These are phyloP conservation scores for Fusarium sp. DNA, from an alignment of 2,329 filamentous ascomycete genomes.

Conservation along the genomic window DNA sequence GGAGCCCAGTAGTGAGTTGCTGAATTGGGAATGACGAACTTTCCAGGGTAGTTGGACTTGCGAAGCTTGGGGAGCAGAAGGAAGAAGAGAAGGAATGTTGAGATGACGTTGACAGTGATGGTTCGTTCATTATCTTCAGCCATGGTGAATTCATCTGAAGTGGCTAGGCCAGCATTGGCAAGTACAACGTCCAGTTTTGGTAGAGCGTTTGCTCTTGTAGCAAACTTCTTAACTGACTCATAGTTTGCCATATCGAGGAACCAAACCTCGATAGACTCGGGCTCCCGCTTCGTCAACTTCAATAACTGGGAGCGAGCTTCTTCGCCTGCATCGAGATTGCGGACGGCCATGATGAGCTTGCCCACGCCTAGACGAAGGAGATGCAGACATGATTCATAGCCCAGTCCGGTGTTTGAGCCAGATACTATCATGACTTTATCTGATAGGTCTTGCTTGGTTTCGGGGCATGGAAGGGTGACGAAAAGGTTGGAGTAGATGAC, in stretches of 20 bases:
- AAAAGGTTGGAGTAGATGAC: conserved; percentile 36
- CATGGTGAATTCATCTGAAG: conserved; percentile 45
- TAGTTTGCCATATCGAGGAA: conserved; percentile 60
- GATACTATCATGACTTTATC: conserved; percentile 53
- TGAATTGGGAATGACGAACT: conserved; percentile 40
- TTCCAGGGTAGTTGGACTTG: conserved; percentile 35
- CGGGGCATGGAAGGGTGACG: conserved; percentile 39
- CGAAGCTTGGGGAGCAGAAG: conserved; percentile 40
- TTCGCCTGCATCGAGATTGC: conserved; percentile 54
- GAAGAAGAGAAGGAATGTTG: conserved; percentile 38
- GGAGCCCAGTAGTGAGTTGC: conserved; percentile 44
- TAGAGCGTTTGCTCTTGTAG: conserved; percentile 42
- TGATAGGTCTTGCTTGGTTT: conserved; percentile 33
- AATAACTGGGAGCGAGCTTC: conserved; percentile 52
- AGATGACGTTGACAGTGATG: conserved; percentile 51
- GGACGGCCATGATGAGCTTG: conserved; percentile 53
- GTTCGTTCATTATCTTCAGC: conserved; percentile 61
- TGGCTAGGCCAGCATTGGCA: conserved; percentile 57
- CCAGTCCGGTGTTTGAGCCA: conserved; percentile 55
- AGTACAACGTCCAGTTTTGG: conserved; percentile 57
- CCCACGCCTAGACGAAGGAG: conserved; percentile 47
- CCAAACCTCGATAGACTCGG: conserved; percentile 57
- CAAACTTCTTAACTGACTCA: conserved; percentile 57
- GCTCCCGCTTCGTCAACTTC: not conserved
- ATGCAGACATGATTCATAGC: conserved; percentile 52